Conservation (phyloP, 2,329 filamentous ascomycete species). For the Monilinia polystroma region DNA sequence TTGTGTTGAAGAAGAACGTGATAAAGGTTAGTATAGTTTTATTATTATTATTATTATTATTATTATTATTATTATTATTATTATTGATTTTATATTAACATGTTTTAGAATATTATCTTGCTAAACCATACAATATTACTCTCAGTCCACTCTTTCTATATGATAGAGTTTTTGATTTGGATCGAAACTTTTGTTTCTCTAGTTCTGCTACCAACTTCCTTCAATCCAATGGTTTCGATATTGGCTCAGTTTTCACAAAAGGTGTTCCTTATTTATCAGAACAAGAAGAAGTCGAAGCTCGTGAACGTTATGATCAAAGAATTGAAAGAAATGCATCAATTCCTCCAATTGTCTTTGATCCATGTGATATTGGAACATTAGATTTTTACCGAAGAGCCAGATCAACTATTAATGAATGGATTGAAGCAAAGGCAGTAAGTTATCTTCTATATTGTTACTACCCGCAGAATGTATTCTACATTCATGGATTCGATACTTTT, state of each 20-base stretch:
- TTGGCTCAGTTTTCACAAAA: conserved; percentile 53
- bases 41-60: not conserved
- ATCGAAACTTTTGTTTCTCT: conserved; percentile 54
- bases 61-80: not conserved
- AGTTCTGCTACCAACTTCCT: conserved; percentile 58
- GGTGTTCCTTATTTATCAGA: conserved; percentile 64
- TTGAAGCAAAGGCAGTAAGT: conserved; percentile 31
- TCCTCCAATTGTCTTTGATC: conserved; percentile 33
- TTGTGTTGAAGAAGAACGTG: conserved; percentile 56
- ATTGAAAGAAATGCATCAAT: conserved; percentile 34
- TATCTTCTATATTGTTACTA: not conserved
- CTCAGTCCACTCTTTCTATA: conserved; percentile 52
- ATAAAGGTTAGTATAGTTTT: conserved; percentile 44
- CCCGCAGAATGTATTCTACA: not conserved
- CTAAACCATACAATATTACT: conserved; percentile 64
- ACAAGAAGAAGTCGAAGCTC: conserved; percentile 52
- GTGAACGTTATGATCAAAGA: conserved; percentile 40
- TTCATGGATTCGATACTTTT: not conserved
- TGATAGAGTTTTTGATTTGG: conserved; percentile 50
- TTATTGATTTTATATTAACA: not conserved
- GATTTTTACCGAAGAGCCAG: conserved; percentile 34
- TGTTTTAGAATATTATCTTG: conserved; percentile 50
- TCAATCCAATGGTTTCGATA: conserved; percentile 55
- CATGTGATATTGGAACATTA: conserved; percentile 30
- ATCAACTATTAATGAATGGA: conserved; percentile 35